phyloP scores from a whole-genome alignment of 805 yeast genomes.

The Cyberlindnera euphorbiae region DNA sequence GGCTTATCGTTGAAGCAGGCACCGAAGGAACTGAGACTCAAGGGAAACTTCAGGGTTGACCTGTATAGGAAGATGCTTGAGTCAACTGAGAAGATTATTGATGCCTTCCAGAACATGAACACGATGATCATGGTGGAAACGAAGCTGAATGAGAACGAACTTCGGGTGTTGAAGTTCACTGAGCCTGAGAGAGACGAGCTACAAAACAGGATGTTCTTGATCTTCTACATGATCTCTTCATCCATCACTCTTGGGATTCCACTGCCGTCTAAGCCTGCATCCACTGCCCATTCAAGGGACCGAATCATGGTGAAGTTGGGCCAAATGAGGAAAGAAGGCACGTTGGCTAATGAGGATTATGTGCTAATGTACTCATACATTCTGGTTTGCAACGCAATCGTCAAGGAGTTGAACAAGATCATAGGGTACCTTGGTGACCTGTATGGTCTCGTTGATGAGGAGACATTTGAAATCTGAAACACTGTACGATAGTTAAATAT shows the following conservation, averaged over 20 bases:
- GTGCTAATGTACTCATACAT: constrained; percentile 72
- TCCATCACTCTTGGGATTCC: constrained; percentile 75
- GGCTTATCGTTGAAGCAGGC: constrained; percentile 62
- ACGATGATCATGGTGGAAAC: constrained; percentile 64
- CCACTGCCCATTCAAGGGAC: constrained; percentile 70
- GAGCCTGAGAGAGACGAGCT: constrained; percentile 59
- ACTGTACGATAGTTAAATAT: too few relatives aligned
- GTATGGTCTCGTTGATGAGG: constrained; percentile 55
- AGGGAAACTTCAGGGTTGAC: constrained; percentile 61
- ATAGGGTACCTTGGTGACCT: constrained; percentile 50
- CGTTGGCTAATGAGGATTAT: constrained; percentile 62
- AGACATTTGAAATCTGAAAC: constrained; percentile 22
- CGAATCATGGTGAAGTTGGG: constrained; percentile 61
- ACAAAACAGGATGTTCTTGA: constrained; percentile 65
- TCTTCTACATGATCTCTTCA: constrained; percentile 75
- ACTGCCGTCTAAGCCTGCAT: constrained; percentile 70
- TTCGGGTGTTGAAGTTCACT: constrained; percentile 49
- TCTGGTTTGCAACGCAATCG: constrained; percentile 63
- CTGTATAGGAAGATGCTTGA: constrained; percentile 47
- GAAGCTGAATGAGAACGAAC: constrained; percentile 46
- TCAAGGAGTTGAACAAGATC: constrained; percentile 58
- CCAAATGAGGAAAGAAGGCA: constrained; percentile 42
- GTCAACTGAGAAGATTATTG: constrained; percentile 61
- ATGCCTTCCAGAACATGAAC: constrained; percentile 70
- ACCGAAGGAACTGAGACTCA: constrained; percentile 67